phyloP scores from a whole-genome alignment of 306 rosid genomes.

The Pyrus pyrifolia region DNA sequence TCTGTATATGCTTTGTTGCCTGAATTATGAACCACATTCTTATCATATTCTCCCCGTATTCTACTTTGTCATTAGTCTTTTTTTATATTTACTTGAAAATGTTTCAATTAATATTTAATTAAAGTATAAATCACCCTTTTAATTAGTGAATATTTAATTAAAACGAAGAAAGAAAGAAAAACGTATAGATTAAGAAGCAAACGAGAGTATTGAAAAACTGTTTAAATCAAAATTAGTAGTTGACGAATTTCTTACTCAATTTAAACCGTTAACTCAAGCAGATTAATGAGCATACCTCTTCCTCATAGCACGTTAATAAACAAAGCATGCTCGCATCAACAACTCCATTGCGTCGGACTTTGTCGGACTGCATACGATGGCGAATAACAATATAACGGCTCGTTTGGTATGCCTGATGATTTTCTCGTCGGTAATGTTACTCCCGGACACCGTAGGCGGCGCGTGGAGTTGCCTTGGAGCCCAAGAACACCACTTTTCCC shows the following conservation, averaged over 20 bases:
- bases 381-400: not conserved
- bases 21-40: slow-evolving; percentile 9
- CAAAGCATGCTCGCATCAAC: not conserved
- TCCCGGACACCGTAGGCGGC: not conserved
- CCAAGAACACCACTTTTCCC: not conserved
- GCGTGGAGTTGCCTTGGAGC: not conserved
- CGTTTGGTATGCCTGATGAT: not conserved
- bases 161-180: not conserved
- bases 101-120: too few species aligned
- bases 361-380: not conserved
- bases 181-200: not conserved
- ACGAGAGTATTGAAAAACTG: not conserved
- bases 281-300: not conserved
- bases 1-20: slow-evolving; percentile 20
- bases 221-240: too few species aligned
- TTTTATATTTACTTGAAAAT: not conserved
- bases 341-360: not conserved
- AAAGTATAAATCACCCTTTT: too few species aligned
- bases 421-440: not conserved
- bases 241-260: not conserved
- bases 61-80: not conserved
- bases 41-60: slow-evolving; percentile 2
- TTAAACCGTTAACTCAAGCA: not conserved
- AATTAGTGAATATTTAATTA: too few species aligned
- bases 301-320: not conserved